A percentile compares a stretch with the other conserved stretches of the same genome.
Evolutionary conservation across 306 rosid species (phyloP).

Genomic region (Fragaria ananassa): DNA sequence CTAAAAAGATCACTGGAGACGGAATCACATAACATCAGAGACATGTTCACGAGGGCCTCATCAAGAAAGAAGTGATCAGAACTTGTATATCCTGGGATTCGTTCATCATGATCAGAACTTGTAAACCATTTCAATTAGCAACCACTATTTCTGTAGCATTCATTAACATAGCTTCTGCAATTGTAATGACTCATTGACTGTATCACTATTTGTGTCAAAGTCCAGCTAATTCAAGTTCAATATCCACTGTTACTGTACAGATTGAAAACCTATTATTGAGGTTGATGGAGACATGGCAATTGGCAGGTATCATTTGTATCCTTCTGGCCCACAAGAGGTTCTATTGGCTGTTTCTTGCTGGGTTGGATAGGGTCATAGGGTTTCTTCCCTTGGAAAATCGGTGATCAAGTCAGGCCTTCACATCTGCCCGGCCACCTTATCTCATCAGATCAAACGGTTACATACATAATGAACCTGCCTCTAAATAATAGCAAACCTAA

Average conservation of each 20-base stretch:
- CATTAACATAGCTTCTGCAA: neutral
- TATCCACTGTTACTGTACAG: neutral
- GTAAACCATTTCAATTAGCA: neutral
- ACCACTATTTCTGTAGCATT: neutral
- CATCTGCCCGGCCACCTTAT: neutral
- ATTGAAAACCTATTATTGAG: neutral
- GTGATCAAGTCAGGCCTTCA: conserved; percentile 1
- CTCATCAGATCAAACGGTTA: neutral
- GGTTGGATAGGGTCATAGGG: neutral
- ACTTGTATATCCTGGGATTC: neutral
- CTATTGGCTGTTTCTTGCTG: neutral
- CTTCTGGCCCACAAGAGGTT: conserved; percentile 5
- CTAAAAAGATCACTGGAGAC: conserved; percentile 69
- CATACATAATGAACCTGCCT: neutral
- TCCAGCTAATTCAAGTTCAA: neutral
- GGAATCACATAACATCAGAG: conserved; percentile 69
- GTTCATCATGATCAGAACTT: neutral
- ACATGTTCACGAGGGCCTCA: conserved; percentile 73
- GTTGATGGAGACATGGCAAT: neutral
- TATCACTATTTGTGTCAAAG: neutral
- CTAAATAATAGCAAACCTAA: neutral
- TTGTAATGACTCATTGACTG: neutral
- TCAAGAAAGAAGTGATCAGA: conserved; percentile 40
- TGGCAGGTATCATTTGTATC: neutral
- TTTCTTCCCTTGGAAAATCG: neutral